Evolutionary conservation across 495 filamentous ascomycete species (phyloP), one percentile per base, ranked within the genome.

Genomic region (Rostrohypoxylon terebratum): DNA sequence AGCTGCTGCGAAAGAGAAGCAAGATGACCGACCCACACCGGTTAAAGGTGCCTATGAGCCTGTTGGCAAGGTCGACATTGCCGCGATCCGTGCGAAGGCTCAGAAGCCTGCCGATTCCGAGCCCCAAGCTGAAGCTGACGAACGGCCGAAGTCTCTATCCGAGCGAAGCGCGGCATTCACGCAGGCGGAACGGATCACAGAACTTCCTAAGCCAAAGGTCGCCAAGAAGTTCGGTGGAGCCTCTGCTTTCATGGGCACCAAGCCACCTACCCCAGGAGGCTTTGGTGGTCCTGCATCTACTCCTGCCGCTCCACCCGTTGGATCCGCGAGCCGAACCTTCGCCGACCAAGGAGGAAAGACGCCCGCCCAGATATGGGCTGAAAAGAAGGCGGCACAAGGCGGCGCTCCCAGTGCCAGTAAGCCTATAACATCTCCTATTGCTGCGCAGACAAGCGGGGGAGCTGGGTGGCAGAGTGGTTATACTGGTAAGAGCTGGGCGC

Each of bases 311-410:
- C 80, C 87, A 0, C 89, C 89, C 34, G 83, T 96, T 50, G 94
- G 94, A 23, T 85, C 88, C 64, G 94, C 94, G 40, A 96, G 94
- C 79, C 87, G 92, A 72, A 97, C 93, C 21, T 99, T 97, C 84
- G 95, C 96, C 2, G 93, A 98, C 65, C 85, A 96, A 80, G 95
- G 92, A 64, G 95, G 94, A 51, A 99, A 98, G 82, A 98, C 96
- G 5, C 96, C 96, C 16, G 94, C 96, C 21, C 96, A 99, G 77
- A 79, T 97, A 16, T 99, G 96, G 96, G 94, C 94, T 0, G 96
- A 99, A 81, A 96, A 92, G 80, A 99, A 98, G 83, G 93, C 92
- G 23, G 88, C 89, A 59, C 91, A 97, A 75, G 85, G 90, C 18
- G 91, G 90, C 25, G 69, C 78, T 34, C 82, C 83, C 50, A 72